Base-by-base conservation (phyloP, 495 filamentous ascomycete species). In the Penicillium riverlandense region DNA sequence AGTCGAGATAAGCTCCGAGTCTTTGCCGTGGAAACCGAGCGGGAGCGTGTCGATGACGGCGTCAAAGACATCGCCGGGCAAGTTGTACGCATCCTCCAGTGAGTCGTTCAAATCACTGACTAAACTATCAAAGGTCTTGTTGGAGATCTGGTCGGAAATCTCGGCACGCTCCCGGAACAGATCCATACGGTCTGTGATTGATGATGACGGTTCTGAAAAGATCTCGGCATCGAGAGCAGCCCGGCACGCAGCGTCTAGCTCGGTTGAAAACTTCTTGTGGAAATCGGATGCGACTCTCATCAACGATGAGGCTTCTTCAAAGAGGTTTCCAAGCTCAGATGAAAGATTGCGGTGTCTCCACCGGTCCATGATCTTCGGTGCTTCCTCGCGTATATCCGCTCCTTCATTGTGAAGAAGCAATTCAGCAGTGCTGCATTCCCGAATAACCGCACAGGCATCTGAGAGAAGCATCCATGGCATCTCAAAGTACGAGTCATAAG, bases 391-490 rank as follows among this genome's bases (percentile, higher is more conserved):
- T 7, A 73, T 52, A 14, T 63, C 62, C 0, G 58, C 30, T 4
- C 54, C 58, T 2, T 66, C 57, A 30, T 76, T 77, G 35, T 69
- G 66, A 31, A 67, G 29, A 10, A 95, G 71, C 5, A 81, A 61
- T 53, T 98, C 92, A 11, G 88, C 63, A 12, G 79, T 73, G 52
- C 82, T 91, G 59, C 86, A 94, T 57, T 85, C 75, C 40, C 92
- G 74, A 40, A 98, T 72, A 7, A 85, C 74, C 14, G 85, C 83
- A 45, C 91, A 74, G 16, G 82, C 79, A 55, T 95, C 90, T 5
- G 89, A 78, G 40, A 85, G 83, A 29, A 92, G 70, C 22, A 89
- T 70, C 86, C 88, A 96, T 4, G 90, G 82, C 67, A 88, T 80
- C 30, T 82, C 81, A 9, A 70, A 70, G 34, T 79, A 69, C 1